phyloP scores from a whole-genome alignment of 768 basidiomycete genomes.

The Lenzites betulinus region DNA sequence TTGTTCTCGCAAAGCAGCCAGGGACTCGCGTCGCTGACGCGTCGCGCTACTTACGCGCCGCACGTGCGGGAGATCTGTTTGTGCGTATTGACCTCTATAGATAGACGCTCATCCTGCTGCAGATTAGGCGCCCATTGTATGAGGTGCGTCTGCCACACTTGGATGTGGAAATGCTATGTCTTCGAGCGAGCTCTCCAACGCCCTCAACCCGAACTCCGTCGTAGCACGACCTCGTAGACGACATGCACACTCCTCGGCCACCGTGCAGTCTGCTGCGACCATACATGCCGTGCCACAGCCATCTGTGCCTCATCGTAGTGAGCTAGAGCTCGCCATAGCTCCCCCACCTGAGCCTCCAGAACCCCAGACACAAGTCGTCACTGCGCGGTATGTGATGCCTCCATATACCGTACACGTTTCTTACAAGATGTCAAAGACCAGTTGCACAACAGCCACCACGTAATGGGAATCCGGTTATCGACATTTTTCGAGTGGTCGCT shows the following conservation, averaged over 20 bases:
- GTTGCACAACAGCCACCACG: conserved; percentile 15
- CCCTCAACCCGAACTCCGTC: conserved; percentile 66
- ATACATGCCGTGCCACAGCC: conserved; percentile 33
- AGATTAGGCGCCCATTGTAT: neutral
- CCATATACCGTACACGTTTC: neutral
- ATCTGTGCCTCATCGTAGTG: conserved; percentile 60
- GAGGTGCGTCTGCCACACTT: neutral
- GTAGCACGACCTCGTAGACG: conserved; percentile 36
- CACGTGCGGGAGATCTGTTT: conserved; percentile 26
- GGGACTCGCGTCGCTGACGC: conserved; percentile 44
- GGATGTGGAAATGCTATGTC: conserved; percentile 43
- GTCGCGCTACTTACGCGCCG: conserved; percentile 33
- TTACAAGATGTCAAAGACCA: conserved; percentile 3
- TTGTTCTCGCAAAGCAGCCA: neutral
- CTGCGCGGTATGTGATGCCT: conserved; percentile 5
- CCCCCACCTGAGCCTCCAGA: conserved; percentile 34
- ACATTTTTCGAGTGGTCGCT: conserved; percentile 59
- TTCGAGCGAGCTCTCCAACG: conserved; percentile 76
- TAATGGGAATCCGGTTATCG: conserved; percentile 45
- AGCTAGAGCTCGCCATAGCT: conserved; percentile 63
- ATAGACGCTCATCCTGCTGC: conserved; percentile 6
- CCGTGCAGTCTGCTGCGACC: neutral
- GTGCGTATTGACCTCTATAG: conserved; percentile 18
- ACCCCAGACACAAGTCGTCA: conserved; percentile 4
- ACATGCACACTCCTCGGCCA: neutral